Evolutionary conservation across 768 basidiomycete genomes (phyloP).

Genomic region (Leccinum barrowsii): DNA sequence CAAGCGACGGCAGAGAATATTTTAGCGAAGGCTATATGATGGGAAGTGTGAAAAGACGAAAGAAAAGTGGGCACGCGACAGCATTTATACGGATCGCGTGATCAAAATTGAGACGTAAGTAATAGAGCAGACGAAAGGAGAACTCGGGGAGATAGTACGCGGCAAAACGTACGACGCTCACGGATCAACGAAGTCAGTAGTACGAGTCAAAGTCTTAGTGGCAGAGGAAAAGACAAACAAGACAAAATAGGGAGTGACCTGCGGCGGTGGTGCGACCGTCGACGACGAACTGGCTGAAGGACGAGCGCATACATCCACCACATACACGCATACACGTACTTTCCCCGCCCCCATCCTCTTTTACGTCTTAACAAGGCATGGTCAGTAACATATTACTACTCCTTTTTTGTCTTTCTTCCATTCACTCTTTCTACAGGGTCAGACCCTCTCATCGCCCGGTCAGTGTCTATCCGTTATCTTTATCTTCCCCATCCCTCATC

Average conservation of each 20-base stretch:
- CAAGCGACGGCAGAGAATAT: background rate
- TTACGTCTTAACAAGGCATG: slow-evolving; percentile 31
- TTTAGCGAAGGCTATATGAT: background rate
- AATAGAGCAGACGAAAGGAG: slow-evolving; percentile 7
- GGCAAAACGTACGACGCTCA: background rate
- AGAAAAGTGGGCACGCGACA: slow-evolving; percentile 24
- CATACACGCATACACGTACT: slow-evolving; percentile 1
- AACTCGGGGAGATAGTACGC: slow-evolving; percentile 16
- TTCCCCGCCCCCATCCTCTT: slow-evolving; percentile 7
- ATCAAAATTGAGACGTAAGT: slow-evolving; percentile 3
- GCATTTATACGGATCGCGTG: slow-evolving; percentile 18
- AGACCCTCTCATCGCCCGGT: slow-evolving; percentile 84
- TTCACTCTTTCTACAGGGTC: slow-evolving; percentile 51
- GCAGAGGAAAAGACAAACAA: slow-evolving; percentile 28
- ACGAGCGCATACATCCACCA: slow-evolving; percentile 10
- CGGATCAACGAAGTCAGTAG: background rate
- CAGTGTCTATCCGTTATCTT: slow-evolving; percentile 23
- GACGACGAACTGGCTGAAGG: slow-evolving; percentile 5
- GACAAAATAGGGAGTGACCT: slow-evolving; percentile 28
- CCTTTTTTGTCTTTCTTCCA: slow-evolving; percentile 1
- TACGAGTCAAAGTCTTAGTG: background rate
- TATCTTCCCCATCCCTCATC: slow-evolving; percentile 11
- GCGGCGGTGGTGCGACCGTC: background rate
- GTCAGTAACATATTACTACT: slow-evolving; percentile 15
- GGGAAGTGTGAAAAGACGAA: background rate